phyloP scores from a whole-genome alignment of 1,284 basidiomycete genomes.

The Trichosporon sp. region DNA sequence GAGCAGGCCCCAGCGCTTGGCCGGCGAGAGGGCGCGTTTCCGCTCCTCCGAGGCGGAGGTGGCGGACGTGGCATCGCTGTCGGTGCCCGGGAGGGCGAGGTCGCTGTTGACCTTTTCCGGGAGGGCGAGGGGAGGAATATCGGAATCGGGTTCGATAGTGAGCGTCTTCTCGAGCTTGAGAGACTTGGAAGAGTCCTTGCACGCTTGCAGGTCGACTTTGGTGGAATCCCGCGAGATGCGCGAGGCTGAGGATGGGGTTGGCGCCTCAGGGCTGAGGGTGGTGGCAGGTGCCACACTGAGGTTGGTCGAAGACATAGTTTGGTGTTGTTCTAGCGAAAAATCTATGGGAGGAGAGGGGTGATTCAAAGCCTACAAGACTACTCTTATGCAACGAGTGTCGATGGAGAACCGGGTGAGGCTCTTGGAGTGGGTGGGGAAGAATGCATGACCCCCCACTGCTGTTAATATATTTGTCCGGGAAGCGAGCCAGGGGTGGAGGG shows the following conservation, averaged over 20 bases:
- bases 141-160: neutral
- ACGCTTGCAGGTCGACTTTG: constrained; percentile 14
- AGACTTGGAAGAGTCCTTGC: neutral
- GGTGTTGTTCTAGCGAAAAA: neutral
- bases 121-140: too few relatives aligned
- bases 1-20: constrained; percentile 36
- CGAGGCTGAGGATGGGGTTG: neutral
- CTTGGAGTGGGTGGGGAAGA: neutral
- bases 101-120: neutral
- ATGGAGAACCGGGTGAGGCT: neutral
- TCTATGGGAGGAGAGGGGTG: neutral
- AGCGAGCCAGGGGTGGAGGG: neutral
- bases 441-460: neutral
- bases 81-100: neutral
- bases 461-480: neutral
- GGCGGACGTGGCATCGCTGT: neutral
- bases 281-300: constrained; percentile 12
- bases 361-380: neutral
- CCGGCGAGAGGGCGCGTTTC: neutral
- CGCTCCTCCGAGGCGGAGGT: neutral
- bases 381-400: neutral
- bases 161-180: neutral
- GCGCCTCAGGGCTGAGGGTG: neutral
- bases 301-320: neutral
- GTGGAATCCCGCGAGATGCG: neutral